phyloP scores from a whole-genome alignment of 805 yeast species.

The Pichia manshurica region DNA sequence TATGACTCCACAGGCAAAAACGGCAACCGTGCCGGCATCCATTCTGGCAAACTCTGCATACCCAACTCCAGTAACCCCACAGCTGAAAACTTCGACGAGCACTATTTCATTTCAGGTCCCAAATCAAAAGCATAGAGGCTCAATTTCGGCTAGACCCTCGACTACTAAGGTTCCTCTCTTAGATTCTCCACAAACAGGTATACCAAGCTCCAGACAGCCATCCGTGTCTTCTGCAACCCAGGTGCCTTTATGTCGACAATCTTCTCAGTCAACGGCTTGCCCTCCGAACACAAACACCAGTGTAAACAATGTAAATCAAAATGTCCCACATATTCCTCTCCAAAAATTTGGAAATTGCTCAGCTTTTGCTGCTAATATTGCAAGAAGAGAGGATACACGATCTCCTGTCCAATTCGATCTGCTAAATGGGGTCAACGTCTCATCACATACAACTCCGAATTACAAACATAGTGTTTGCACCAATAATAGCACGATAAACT shows the following conservation, averaged over 20 bases:
- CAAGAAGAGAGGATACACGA: constrained; percentile 6
- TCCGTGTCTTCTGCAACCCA: constrained; percentile 14
- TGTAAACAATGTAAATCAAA: constrained; percentile 5
- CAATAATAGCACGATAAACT: background rate
- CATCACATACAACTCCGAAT: too few species aligned
- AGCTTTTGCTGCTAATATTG: background rate
- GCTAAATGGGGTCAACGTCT: too few species aligned
- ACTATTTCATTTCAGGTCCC: constrained; percentile 45
- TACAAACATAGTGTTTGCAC: background rate
- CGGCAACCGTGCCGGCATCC: constrained; percentile 7
- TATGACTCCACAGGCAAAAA: constrained; percentile 1
- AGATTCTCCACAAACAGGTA: constrained; percentile 20
- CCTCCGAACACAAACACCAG: constrained; percentile 10
- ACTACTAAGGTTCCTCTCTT: constrained; percentile 27
- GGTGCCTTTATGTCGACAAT: background rate
- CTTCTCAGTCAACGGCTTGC: background rate
- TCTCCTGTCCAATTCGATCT: constrained; percentile 5
- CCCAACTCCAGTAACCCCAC: constrained; percentile 12
- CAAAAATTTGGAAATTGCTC: background rate
- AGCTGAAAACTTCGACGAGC: constrained; percentile 20
- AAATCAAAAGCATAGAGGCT: constrained; percentile 45
- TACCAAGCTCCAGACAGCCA: constrained; percentile 27
- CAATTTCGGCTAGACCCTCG: constrained; percentile 50
- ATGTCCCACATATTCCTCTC: background rate
- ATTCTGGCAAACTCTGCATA: constrained; percentile 8